Percentiles rank a stretch among this genome's conserved stretches.
Evolutionary conservation across 2,329 filamentous ascomycete genomes (phyloP).

Genomic region (Nothomitra cinnamomea): DNA sequence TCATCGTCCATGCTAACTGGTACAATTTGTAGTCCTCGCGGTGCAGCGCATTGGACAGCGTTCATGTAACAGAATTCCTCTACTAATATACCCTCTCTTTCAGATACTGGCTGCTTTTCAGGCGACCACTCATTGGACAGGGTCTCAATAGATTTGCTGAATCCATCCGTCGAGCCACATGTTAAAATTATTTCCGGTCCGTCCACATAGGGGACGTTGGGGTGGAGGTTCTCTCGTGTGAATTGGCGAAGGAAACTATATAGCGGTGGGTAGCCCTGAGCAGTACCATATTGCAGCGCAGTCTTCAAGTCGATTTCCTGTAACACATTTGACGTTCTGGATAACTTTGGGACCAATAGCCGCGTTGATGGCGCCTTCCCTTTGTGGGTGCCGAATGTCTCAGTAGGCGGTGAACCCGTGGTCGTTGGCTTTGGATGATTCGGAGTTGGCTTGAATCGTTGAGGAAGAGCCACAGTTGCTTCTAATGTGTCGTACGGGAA

Average conservation of each 20-base stretch:
- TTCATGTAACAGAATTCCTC: constrained; percentile 62
- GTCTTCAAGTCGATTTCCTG: constrained; percentile 66
- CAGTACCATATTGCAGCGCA: constrained; percentile 75
- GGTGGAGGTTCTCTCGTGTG: constrained; percentile 57
- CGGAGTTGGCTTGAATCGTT: constrained; percentile 55
- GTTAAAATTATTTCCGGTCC: constrained; percentile 67
- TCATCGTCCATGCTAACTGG: constrained; percentile 60
- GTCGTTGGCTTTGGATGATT: constrained; percentile 39
- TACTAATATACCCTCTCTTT: constrained; percentile 54
- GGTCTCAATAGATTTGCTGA: constrained; percentile 59
- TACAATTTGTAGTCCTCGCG: constrained; percentile 55
- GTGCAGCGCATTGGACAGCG: constrained; percentile 47
- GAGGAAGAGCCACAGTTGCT: constrained; percentile 56
- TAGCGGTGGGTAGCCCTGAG: constrained; percentile 65
- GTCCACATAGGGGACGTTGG: constrained; percentile 58
- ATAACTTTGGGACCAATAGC: constrained; percentile 56
- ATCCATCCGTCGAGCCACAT: constrained; percentile 72
- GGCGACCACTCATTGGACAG: constrained; percentile 62
- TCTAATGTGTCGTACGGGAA: constrained; percentile 89
- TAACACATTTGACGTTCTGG: constrained; percentile 36
- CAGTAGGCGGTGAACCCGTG: constrained; percentile 19
- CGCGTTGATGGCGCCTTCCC: constrained; percentile 26
- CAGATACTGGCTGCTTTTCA: constrained; percentile 45
- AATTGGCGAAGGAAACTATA: constrained; percentile 67
- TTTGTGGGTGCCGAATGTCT: constrained; percentile 12